A percentile compares a stretch with the other conserved stretches of the same genome.
These are phyloP conservation scores for Ophidiomyces ophidiicola DNA, from an alignment of 2,329 filamentous ascomycete species.

Conservation along the genomic window DNA sequence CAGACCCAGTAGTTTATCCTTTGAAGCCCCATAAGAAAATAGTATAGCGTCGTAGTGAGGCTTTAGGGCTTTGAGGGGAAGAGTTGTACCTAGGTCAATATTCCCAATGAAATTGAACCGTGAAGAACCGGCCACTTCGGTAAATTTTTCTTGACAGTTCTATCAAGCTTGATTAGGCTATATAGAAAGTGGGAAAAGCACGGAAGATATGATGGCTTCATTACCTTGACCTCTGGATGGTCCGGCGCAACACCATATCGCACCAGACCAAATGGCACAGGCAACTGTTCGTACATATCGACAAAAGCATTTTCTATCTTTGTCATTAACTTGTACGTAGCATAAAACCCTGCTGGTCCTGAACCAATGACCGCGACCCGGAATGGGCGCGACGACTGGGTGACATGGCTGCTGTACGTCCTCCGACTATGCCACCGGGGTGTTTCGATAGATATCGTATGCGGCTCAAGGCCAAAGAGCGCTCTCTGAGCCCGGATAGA, in stretches of 20 bases:
- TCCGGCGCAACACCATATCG: constrained; percentile 95
- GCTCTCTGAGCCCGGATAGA: neutral
- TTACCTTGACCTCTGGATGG: constrained; percentile 93
- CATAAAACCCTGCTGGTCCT: constrained; percentile 92
- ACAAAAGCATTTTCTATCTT: constrained; percentile 60
- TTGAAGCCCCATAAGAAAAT: constrained; percentile 82
- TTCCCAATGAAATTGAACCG: constrained; percentile 90
- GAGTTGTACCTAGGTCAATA: constrained; percentile 57
- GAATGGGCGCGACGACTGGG: constrained; percentile 41
- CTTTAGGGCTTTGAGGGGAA: constrained; percentile 57
- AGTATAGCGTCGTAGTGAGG: constrained; percentile 84
- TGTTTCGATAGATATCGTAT: neutral
- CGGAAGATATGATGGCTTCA: constrained; percentile 11
- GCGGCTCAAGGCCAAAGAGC: neutral
- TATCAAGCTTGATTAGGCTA: constrained; percentile 26
- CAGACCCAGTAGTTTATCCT: constrained; percentile 66
- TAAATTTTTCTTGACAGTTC: constrained; percentile 93
- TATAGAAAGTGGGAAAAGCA: neutral
- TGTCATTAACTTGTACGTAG: constrained; percentile 70
- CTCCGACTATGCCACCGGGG: neutral
- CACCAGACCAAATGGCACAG: constrained; percentile 84
- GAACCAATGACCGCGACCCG: constrained; percentile 84
- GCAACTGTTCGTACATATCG: constrained; percentile 93
- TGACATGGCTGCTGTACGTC: constrained; percentile 12
- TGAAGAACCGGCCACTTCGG: constrained; percentile 68